phyloP scores from a whole-genome alignment of 805 yeast genomes.

The Candida pseudofarinosa region DNA sequence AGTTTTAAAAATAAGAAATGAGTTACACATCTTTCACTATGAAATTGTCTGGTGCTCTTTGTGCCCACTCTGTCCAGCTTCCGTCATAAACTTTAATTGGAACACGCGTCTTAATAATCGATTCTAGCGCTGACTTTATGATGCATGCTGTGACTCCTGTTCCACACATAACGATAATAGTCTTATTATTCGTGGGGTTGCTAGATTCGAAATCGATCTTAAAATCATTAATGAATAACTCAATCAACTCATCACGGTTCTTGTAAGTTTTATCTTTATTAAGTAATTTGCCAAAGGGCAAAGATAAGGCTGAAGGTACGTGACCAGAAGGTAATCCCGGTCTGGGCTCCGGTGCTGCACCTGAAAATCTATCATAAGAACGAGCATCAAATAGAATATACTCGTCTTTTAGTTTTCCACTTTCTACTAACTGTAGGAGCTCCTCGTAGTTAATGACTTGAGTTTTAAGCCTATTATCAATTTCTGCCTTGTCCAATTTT shows the following conservation, averaged over 20 bases:
- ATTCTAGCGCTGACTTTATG: conserved; percentile 62
- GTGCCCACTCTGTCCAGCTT: conserved; percentile 85
- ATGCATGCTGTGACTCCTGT: conserved; percentile 95
- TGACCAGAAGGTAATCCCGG: conserved; percentile 88
- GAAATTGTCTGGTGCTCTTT: conserved; percentile 55
- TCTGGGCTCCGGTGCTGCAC: conserved; percentile 83
- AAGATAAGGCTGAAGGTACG: conserved; percentile 70
- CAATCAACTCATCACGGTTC: conserved; percentile 41
- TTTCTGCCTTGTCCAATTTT: conserved; percentile 14
- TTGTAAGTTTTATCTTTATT: conserved; percentile 42
- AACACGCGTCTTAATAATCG: conserved; percentile 31
- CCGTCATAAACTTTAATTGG: conserved; percentile 62
- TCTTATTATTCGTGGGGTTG: conserved; percentile 43
- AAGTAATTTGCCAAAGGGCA: conserved; percentile 72
- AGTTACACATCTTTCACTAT: conserved; percentile 40
- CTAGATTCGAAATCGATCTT: conserved; percentile 27
- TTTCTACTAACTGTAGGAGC: conserved; percentile 52
- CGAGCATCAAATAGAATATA: conserved; percentile 79
- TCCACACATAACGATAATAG: conserved; percentile 87
- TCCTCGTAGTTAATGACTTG: conserved; percentile 68
- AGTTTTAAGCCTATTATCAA: conserved; percentile 29
- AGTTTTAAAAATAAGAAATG: not conserved
- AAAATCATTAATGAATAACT: conserved; percentile 39
- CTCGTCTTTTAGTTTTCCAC: conserved; percentile 38
- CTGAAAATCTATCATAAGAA: conserved; percentile 68